Evolutionary conservation across 2,329 filamentous ascomycete species (phyloP).

Genomic region (Paecilomyces niveus): DNA sequence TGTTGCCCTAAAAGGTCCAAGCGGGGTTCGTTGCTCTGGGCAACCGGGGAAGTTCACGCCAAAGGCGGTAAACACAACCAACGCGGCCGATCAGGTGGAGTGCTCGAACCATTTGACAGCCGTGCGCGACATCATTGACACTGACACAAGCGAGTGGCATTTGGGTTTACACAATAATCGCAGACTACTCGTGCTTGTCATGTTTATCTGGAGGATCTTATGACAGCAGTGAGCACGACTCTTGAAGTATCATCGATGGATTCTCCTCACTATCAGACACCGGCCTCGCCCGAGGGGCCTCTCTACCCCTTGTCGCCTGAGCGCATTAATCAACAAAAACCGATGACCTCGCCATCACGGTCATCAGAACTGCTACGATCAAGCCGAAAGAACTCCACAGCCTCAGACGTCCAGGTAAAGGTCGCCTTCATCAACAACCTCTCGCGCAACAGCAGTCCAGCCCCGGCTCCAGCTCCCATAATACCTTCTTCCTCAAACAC

Average conservation of each 20-base stretch:
- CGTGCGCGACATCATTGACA: not conserved
- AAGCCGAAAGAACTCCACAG: conserved; percentile 29
- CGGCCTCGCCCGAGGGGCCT: conserved; percentile 21
- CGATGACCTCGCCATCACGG: conserved; percentile 33
- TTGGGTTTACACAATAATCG: not conserved
- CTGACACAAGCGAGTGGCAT: not conserved
- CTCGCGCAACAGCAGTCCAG: conserved; percentile 27
- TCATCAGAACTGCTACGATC: conserved; percentile 26
- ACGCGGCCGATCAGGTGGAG: not conserved
- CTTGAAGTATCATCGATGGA: conserved; percentile 22
- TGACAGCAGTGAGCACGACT: conserved; percentile 2
- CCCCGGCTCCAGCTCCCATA: conserved; percentile 12
- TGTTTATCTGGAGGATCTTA: not conserved
- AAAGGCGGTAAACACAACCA: conserved; percentile 7
- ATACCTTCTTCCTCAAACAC: conserved; percentile 28
- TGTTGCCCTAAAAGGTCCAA: not conserved
- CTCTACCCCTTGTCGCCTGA: conserved; percentile 42
- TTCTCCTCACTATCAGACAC: conserved; percentile 23
- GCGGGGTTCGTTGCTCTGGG: conserved; percentile 4
- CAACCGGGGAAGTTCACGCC: conserved; percentile 4
- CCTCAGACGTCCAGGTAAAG: conserved; percentile 41
- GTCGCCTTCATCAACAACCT: conserved; percentile 43
- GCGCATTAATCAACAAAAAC: conserved; percentile 41
- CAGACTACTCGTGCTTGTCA: not conserved
- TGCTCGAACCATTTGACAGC: conserved; percentile 1